Evolutionary conservation across 2,329 filamentous ascomycete species (phyloP), one percentile per base, ranked within the genome.

Genomic region (Cladosporium colombiae): DNA sequence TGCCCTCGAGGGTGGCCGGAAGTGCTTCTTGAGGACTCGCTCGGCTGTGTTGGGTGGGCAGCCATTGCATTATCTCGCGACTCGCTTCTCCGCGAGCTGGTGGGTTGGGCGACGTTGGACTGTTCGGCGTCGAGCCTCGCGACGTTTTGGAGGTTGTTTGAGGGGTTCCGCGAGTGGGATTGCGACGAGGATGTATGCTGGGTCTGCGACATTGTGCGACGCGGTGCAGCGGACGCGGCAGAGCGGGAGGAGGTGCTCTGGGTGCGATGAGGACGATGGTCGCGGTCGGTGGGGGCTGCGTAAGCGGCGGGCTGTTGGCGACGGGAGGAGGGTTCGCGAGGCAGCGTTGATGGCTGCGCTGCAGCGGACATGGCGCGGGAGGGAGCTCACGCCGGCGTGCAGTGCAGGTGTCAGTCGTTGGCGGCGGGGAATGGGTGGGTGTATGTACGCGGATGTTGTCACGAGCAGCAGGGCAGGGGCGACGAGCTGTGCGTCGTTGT

Each of bases 61-160:
- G 69, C 70, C 63, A 67, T 68, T 14, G 71, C 66, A 37, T 84
- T 83, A 74, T 91, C 89, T 76, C 84, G 85, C 72, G 88, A 90
- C 67, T 86, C 84, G 80, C 84, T 88, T 79, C 88, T 85, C 64
- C 85, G 87, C 71, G 80, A 78, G 44, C 67, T 58, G 60, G 65
- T 53, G 3, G 86, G 81, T 63, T 85, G 82, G 73, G 86, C 85
- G 81, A 91, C 78, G 81, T 89, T 89, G 73, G 85, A 83, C 72
- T 88, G 85, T 80, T 94, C 91, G 82, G 88, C 89, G 79, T 95
- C 91, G 77, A 89, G 84, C 74, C 89, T 87, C 65, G 83, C 82
- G 71, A 85, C 82, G 75, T 80, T 81, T 65, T 80, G 80, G 53
- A 87, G 80, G 53, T 81, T 79, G 78, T 77, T 72, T 79, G 82